These are phyloP conservation scores for Capsicum rhomboideum DNA, from an alignment of 257 asterid genomes.

Conservation along the genomic window DNA sequence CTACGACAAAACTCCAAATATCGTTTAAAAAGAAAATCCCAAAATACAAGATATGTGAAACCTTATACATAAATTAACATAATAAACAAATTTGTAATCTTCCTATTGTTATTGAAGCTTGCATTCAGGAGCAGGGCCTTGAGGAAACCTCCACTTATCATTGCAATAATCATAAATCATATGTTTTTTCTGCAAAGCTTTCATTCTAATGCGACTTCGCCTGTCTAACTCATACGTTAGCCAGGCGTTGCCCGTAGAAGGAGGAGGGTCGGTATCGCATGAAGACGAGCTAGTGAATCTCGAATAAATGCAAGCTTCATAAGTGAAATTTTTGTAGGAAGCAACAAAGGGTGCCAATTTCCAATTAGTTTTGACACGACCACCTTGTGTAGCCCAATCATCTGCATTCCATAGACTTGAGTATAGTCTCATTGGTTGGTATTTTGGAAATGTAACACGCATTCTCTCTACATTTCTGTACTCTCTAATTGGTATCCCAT, in stretches of 20 bases:
- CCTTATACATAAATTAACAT: neutral
- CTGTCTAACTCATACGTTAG: conserved; percentile 37
- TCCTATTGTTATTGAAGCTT: conserved; percentile 7
- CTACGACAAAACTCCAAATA: neutral
- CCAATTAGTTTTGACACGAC: conserved; percentile 67
- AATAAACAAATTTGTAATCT: neutral
- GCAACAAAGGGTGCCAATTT: conserved; percentile 65
- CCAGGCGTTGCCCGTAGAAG: conserved; percentile 7
- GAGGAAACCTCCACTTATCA: conserved; percentile 68
- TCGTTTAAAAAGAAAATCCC: neutral
- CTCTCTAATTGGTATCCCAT: conserved; percentile 53
- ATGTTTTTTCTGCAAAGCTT: conserved; percentile 34
- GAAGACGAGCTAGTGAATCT: conserved; percentile 27
- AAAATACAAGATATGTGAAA: neutral
- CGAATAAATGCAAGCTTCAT: conserved; percentile 58
- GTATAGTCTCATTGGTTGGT: conserved; percentile 69
- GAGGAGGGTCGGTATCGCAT: conserved; percentile 18
- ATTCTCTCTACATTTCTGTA: conserved; percentile 46
- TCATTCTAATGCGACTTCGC: conserved; percentile 36
- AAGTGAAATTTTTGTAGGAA: conserved; percentile 42
- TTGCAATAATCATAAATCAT: conserved; percentile 73
- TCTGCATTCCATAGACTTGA: conserved; percentile 83
- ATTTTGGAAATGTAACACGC: conserved; percentile 48
- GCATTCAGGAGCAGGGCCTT: conserved; percentile 58
- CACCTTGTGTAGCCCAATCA: conserved; percentile 80